phyloP scores from a whole-genome alignment of 495 filamentous ascomycete species.

The Schizothecium vesticola region DNA sequence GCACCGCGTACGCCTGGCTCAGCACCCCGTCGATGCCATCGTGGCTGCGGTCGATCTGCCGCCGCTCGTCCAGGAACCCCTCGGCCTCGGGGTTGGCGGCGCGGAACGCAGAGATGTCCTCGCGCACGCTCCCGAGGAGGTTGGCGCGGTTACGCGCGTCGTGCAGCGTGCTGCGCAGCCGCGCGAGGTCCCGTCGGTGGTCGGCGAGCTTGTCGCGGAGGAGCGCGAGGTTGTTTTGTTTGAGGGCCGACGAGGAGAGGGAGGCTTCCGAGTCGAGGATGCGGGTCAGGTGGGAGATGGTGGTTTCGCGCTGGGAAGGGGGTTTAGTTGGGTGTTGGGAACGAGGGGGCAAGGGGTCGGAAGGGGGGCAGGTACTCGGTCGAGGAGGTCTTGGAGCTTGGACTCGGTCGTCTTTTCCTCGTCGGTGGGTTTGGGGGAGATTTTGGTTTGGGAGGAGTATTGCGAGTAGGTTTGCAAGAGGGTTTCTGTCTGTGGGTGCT shows the following conservation, averaged over 20 bases:
- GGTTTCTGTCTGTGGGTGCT: slow-evolving; percentile 67
- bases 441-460: slow-evolving; percentile 75
- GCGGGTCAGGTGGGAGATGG: slow-evolving; percentile 77
- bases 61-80: slow-evolving; percentile 92
- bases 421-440: slow-evolving; percentile 75
- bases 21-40: slow-evolving; percentile 84
- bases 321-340: slow-evolving; percentile 9
- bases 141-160: slow-evolving; percentile 81
- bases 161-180: slow-evolving; percentile 60
- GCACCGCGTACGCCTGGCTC: slow-evolving; percentile 94
- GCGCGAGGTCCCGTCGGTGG: slow-evolving; percentile 75
- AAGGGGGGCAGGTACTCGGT: slow-evolving; percentile 48
- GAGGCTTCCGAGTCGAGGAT: slow-evolving; percentile 92
- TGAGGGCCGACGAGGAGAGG: slow-evolving; percentile 81
- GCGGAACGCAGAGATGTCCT: slow-evolving; percentile 86
- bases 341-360: background rate
- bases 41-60: slow-evolving; percentile 78
- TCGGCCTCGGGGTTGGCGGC: slow-evolving; percentile 79
- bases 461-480: slow-evolving; percentile 95
- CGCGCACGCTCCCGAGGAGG: slow-evolving; percentile 83
- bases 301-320: slow-evolving; percentile 62
- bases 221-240: slow-evolving; percentile 88
- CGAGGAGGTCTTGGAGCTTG: slow-evolving; percentile 78
- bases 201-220: slow-evolving; percentile 85
- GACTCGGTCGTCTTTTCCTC: slow-evolving; percentile 76